phyloP scores from a whole-genome alignment of 78 protist genomes.

The Protostelium mycophagum region DNA sequence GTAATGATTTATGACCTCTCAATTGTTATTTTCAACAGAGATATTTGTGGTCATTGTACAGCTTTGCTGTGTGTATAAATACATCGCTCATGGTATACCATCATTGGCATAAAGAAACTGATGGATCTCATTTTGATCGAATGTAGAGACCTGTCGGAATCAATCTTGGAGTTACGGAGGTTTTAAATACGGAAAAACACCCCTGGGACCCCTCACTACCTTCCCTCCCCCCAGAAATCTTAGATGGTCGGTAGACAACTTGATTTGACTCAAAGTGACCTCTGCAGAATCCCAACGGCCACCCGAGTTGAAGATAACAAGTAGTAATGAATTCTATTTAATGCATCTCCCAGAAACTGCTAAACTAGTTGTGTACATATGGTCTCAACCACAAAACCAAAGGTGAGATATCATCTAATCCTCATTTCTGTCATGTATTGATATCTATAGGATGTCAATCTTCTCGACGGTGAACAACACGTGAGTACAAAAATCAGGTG shows the following conservation, averaged over 20 bases:
- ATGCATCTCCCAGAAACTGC: not conserved
- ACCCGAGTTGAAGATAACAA: not conserved
- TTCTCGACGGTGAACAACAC: not conserved
- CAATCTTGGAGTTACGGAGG: not conserved
- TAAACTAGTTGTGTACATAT: not conserved
- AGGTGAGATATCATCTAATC: too few relatives aligned
- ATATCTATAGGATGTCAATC: not conserved
- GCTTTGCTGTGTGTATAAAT: too few relatives aligned
- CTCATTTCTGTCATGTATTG: too few relatives aligned
- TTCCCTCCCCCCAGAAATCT: not conserved
- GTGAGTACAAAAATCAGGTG: too few relatives aligned
- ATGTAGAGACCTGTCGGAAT: not conserved
- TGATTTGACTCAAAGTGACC: not conserved
- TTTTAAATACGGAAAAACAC: not conserved
- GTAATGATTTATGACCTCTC: too few relatives aligned
- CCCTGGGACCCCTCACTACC: not conserved
- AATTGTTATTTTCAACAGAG: too few relatives aligned
- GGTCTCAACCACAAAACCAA: not conserved
- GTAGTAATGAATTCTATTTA: not conserved
- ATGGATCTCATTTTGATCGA: too few relatives aligned
- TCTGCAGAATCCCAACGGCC: not conserved
- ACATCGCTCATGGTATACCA: too few relatives aligned
- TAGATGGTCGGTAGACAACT: not conserved
- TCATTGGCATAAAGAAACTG: too few relatives aligned
- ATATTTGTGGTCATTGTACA: too few relatives aligned